Percentiles rank a stretch among this genome's conserved stretches.
phyloP scores from a whole-genome alignment of 2,329 filamentous ascomycete species.

The Chrysosporium queenslandicum region DNA sequence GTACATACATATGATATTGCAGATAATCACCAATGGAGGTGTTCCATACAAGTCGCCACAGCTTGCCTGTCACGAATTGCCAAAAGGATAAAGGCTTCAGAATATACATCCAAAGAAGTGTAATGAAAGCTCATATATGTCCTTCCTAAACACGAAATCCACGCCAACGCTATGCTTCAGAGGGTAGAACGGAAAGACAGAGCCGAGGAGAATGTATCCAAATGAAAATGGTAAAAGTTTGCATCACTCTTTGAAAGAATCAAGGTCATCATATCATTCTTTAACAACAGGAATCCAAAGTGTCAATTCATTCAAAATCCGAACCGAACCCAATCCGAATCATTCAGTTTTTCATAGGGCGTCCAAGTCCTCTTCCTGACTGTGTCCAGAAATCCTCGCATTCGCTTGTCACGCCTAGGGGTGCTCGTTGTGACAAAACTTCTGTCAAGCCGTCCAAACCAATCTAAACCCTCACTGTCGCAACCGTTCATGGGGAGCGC shows the following conservation, averaged over 20 bases:
- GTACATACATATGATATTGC: neutral
- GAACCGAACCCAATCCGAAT: slow-evolving; percentile 1
- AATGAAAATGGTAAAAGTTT: neutral
- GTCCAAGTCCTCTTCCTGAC: neutral
- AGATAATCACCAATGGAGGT: neutral
- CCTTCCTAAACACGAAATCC: slow-evolving; percentile 5
- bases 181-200: slow-evolving; percentile 2
- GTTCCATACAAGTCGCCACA: neutral
- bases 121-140: neutral
- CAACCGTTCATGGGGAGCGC: neutral
- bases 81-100: neutral
- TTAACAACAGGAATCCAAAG: slow-evolving; percentile 9
- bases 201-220: slow-evolving; percentile 7
- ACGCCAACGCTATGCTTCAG: slow-evolving; percentile 15
- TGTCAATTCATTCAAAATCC: slow-evolving; percentile 3
- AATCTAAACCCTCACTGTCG: neutral
- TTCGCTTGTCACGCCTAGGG: neutral
- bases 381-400: neutral
- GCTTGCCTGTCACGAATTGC: no score
- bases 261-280: slow-evolving; percentile 11
- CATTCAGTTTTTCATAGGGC: neutral
- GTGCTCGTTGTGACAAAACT: neutral
- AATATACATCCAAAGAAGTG: neutral
- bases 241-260: slow-evolving; percentile 16
- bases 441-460: neutral